Conservation (phyloP, 2,329 filamentous ascomycete species). For the Trichoderma gracile region DNA sequence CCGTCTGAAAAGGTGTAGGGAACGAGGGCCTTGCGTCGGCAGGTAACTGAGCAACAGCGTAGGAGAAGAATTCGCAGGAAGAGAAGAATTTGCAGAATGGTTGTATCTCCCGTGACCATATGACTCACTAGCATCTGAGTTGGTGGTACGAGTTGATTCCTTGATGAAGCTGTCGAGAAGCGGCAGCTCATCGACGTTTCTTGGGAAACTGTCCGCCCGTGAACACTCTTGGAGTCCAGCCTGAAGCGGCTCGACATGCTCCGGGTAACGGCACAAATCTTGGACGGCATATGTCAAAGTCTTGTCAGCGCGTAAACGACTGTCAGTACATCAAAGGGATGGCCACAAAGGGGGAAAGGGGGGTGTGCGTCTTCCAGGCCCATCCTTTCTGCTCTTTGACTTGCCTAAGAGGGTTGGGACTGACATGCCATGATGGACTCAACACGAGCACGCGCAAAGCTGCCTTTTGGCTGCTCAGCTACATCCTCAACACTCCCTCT, state of each 20-base stretch:
- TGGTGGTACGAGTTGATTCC: conserved; percentile 17
- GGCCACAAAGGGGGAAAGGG: too few species aligned
- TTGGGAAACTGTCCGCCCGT: not conserved
- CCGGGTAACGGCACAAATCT: not conserved
- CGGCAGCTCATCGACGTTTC: conserved; percentile 11
- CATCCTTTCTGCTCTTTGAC: not conserved
- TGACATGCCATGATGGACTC: conserved; percentile 28
- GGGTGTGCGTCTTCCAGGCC: not conserved
- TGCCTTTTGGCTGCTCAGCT: conserved; percentile 33
- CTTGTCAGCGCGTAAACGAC: not conserved
- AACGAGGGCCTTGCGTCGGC: conserved; percentile 14
- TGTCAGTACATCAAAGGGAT: not conserved
- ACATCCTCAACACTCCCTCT: conserved; percentile 31
- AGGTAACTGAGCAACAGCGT: not conserved
- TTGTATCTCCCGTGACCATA: not conserved
- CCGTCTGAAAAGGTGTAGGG: conserved; percentile 18
- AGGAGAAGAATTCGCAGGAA: too few species aligned
- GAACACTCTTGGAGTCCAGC: not conserved
- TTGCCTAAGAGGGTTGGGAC: not conserved
- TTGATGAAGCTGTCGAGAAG: conserved; percentile 28
- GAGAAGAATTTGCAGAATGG: not conserved
- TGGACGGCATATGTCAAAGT: conserved; percentile 9
- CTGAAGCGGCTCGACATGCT: not conserved
- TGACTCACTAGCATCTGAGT: conserved; percentile 17
- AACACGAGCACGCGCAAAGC: conserved; percentile 36